Conservation (phyloP, 2,329 filamentous ascomycete genomes). For the Ophiocordyceps camponoti-saundersi region DNA sequence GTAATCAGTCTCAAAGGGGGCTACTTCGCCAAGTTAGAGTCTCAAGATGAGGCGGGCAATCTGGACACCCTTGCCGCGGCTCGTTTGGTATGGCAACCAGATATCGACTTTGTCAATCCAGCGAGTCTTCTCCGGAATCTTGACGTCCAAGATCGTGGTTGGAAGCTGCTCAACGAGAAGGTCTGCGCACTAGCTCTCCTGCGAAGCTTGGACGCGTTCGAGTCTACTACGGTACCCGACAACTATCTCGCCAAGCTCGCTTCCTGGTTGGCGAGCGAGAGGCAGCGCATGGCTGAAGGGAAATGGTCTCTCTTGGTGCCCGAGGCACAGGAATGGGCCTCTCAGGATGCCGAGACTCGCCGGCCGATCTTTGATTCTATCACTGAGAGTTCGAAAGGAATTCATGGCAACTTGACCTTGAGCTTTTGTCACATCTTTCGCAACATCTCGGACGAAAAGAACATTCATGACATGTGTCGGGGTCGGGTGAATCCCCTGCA, state of each 20-base stretch:
- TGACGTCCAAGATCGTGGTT: not conserved
- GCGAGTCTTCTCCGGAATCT: not conserved
- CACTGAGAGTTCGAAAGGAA: not conserved
- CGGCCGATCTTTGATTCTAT: not conserved
- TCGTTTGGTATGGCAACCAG: constrained; percentile 1
- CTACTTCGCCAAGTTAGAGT: not conserved
- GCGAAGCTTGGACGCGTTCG: not conserved
- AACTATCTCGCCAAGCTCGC: not conserved
- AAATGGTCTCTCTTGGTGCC: not conserved
- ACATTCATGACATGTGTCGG: not conserved
- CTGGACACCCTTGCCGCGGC: not conserved
- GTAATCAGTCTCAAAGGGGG: no score
- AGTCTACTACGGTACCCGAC: not conserved
- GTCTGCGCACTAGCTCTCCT: not conserved
- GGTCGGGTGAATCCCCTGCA: not conserved
- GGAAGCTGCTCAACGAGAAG: not conserved
- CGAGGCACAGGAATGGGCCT: constrained; percentile 1
- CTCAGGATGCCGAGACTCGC: not conserved
- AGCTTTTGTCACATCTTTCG: not conserved
- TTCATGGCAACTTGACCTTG: no score
- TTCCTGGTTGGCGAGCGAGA: constrained; percentile 2
- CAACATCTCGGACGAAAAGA: not conserved
- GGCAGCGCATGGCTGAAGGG: not conserved
- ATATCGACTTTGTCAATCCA: constrained; percentile 1
- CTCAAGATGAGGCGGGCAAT: not conserved